phyloP scores from a whole-genome alignment of 208 protist genomes.

The Trypanosoma cruzi region DNA sequence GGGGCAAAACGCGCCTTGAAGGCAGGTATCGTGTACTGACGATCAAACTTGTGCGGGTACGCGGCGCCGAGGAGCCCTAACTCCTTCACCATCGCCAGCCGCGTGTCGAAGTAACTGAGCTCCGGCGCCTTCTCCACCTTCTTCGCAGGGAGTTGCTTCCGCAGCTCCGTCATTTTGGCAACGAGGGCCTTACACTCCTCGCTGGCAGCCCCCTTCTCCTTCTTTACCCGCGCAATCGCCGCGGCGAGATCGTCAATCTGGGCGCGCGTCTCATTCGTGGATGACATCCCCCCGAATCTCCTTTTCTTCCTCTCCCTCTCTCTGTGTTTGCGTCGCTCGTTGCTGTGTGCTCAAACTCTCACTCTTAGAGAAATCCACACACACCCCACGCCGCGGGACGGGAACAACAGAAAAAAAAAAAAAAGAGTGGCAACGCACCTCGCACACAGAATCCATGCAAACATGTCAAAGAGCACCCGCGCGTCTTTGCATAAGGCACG shows the following conservation, averaged over 20 bases:
- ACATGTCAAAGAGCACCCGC: too few relatives aligned
- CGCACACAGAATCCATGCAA: too few relatives aligned
- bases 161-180: slow-evolving; percentile 74
- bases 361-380: background rate
- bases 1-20: slow-evolving; percentile 77
- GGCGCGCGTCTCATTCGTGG: slow-evolving; percentile 51
- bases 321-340: background rate
- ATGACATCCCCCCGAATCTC: too few relatives aligned
- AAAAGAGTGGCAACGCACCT: background rate
- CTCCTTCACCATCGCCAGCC: slow-evolving; percentile 88
- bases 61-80: slow-evolving; percentile 88
- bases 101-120: slow-evolving; percentile 82
- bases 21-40: slow-evolving; percentile 86
- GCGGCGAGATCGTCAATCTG: slow-evolving; percentile 76
- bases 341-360: background rate
- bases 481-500: too few relatives aligned
- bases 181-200: slow-evolving; percentile 77
- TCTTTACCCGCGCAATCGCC: slow-evolving; percentile 74
- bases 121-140: slow-evolving; percentile 62
- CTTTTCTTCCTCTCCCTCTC: background rate
- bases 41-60: slow-evolving; percentile 98
- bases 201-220: slow-evolving; percentile 52
- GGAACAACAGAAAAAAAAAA: background rate
- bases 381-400: background rate
- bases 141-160: slow-evolving; percentile 41